These are phyloP conservation scores for Fusarium newnesense DNA, from an alignment of 2,329 filamentous ascomycete species.

Conservation along the genomic window DNA sequence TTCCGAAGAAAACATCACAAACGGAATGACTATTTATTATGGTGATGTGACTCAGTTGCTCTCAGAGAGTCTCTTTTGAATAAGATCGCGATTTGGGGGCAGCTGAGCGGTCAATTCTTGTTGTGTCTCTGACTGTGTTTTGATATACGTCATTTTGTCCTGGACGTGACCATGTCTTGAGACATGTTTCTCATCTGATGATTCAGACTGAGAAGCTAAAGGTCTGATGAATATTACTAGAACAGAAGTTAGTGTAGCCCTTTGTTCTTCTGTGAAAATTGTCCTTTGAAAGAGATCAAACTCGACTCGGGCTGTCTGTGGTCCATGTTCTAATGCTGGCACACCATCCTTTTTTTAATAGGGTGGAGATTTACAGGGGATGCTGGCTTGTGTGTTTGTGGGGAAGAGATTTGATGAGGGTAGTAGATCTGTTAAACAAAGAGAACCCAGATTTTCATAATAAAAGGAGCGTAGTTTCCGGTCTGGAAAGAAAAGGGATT, in stretches of 20 bases:
- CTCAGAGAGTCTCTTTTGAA: not conserved
- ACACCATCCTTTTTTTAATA: not conserved
- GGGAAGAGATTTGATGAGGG: not conserved
- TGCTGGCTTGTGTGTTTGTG: not conserved
- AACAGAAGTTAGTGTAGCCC: not conserved
- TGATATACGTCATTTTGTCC: constrained; percentile 23
- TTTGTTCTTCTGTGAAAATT: not conserved
- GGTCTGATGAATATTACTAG: not conserved
- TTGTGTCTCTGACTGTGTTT: constrained; percentile 20
- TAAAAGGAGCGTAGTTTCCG: not conserved
- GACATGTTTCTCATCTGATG: constrained; percentile 27
- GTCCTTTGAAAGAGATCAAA: not conserved
- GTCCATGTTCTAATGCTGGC: not conserved
- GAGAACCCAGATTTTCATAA: not conserved
- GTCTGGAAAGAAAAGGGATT: not conserved
- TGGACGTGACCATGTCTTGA: constrained; percentile 23
- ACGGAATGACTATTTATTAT: not conserved
- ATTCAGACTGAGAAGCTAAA: constrained; percentile 5
- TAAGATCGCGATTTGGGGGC: constrained; percentile 28
- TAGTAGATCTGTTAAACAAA: not conserved
- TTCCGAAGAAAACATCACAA: not conserved
- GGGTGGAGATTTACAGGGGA: constrained; percentile 2
- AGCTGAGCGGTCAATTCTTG: constrained; percentile 19
- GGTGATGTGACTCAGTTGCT: not conserved
- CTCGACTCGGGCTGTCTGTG: not conserved